A percentile compares a stretch with the other conserved stretches of the same genome.
Conservation (phyloP, 2,329 filamentous ascomycete species). For the Periconia sp. region DNA sequence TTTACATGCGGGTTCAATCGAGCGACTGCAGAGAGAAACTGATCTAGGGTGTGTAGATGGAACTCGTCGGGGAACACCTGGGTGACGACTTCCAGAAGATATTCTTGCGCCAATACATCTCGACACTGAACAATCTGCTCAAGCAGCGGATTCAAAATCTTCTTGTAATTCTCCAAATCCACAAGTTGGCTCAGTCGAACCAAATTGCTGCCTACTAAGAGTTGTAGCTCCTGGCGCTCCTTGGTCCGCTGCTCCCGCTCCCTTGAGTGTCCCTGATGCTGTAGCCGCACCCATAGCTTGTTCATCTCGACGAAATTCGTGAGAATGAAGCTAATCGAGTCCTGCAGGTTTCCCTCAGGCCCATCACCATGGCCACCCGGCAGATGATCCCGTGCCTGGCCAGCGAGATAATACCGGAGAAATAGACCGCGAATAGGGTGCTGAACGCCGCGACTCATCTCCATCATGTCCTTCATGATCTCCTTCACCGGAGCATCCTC, state of each 20-base stretch:
- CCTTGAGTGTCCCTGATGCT: constrained; percentile 95
- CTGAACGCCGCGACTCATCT: constrained; percentile 98
- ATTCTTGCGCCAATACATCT: constrained; percentile 96
- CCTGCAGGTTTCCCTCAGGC: constrained; percentile 92
- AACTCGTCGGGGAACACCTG: constrained; percentile 99
- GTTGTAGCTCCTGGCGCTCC: constrained; percentile 91
- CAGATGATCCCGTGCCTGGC: constrained; percentile 88
- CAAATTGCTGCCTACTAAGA: constrained; percentile 95
- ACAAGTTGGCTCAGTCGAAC: constrained; percentile 94
- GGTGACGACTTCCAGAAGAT: constrained; percentile 95
- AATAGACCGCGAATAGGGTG: constrained; percentile 96
- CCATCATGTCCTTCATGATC: constrained; percentile 99
- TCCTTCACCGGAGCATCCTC: constrained; percentile 98
- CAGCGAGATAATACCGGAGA: constrained; percentile 92
- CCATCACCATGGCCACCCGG: constrained; percentile 84
- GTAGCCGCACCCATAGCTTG: constrained; percentile 96
- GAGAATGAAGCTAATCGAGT: constrained; percentile 96
- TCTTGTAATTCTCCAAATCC: constrained; percentile 92
- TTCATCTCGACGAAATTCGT: constrained; percentile 99
- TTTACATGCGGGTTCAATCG: constrained; percentile 95
- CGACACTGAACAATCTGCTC: constrained; percentile 98
- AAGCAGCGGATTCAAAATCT: constrained; percentile 84
- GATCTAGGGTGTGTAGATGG: constrained; percentile 94
- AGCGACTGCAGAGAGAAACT: constrained; percentile 91
- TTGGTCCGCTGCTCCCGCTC: constrained; percentile 93